phyloP scores from a whole-genome alignment of 2,329 filamentous ascomycete species.

The Fonsecaea pedrosoi region DNA sequence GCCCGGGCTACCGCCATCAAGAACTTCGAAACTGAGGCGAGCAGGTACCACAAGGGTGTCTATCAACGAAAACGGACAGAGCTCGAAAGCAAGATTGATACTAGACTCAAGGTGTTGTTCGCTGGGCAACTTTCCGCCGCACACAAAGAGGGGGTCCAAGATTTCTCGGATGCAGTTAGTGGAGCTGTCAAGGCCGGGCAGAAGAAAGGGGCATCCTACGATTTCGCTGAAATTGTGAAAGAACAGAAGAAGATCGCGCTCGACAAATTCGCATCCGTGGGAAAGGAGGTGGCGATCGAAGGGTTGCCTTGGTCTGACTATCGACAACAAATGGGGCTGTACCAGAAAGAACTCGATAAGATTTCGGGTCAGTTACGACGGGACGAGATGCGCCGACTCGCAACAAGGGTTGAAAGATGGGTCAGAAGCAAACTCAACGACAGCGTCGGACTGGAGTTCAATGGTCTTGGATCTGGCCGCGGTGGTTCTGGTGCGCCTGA shows the following conservation, averaged over 20 bases:
- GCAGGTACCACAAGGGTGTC: slow-evolving; percentile 95
- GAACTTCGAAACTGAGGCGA: slow-evolving; percentile 88
- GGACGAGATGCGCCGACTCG: slow-evolving; percentile 93
- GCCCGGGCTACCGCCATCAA: slow-evolving; percentile 76
- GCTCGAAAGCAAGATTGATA: slow-evolving; percentile 83
- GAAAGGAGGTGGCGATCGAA: slow-evolving; percentile 74
- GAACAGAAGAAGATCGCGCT: slow-evolving; percentile 79
- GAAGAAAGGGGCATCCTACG: slow-evolving; percentile 87
- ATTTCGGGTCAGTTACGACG: slow-evolving; percentile 84
- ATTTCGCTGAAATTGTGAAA: slow-evolving; percentile 92
- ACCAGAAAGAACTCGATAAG: slow-evolving; percentile 88
- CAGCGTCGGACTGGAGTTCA: slow-evolving; percentile 90
- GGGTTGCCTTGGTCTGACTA: slow-evolving; percentile 89
- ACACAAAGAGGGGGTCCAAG: slow-evolving; percentile 83
- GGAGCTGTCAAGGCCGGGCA: slow-evolving; percentile 87
- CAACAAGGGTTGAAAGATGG: slow-evolving; percentile 91
- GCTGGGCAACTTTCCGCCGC: slow-evolving; percentile 85
- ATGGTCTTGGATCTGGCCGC: slow-evolving; percentile 88
- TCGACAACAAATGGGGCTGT: slow-evolving; percentile 76
- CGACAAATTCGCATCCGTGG: slow-evolving; percentile 76
- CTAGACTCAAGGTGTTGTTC: slow-evolving; percentile 85
- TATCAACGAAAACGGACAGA: slow-evolving; percentile 85
- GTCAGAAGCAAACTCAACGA: slow-evolving; percentile 87
- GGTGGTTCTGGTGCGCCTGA: slow-evolving; percentile 82
- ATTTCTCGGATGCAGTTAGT: slow-evolving; percentile 88